Conservation (phyloP, 2,329 filamentous ascomycete species). For the Neonectria coccinea region DNA sequence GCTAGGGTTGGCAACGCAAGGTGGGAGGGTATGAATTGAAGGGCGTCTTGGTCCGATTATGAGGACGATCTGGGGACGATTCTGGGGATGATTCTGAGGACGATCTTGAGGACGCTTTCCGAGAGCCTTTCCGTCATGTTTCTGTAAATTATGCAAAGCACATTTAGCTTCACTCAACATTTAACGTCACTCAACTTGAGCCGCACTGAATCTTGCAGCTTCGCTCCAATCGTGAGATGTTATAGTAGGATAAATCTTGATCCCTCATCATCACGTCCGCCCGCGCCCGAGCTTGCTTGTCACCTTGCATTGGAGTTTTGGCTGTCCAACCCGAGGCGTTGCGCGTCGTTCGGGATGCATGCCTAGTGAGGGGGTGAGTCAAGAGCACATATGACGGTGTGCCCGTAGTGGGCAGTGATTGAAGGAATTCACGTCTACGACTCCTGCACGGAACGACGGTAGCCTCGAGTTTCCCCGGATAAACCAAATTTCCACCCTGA, state of each 20-base stretch:
- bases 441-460: neutral
- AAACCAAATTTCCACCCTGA: constrained; percentile 8
- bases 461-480: neutral
- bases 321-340: neutral
- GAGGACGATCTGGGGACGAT: neutral
- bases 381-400: too few species aligned
- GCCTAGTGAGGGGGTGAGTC: too few species aligned
- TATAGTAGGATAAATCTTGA: neutral
- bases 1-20: neutral
- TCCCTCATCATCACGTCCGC: neutral
- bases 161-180: neutral
- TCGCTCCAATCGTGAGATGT: neutral
- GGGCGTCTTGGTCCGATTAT: neutral
- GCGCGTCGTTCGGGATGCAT: too few species aligned
- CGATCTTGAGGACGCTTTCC: neutral
- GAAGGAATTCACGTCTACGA: too few species aligned
- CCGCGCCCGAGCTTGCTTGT: neutral
- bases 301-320: neutral
- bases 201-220: neutral
- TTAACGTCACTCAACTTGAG: neutral
- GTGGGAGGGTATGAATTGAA: neutral
- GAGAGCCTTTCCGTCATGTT: neutral
- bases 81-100: neutral
- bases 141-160: neutral
- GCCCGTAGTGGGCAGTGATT: too few species aligned